Percentiles rank a stretch among this genome's conserved stretches.
Conservation (phyloP, 2,329 filamentous ascomycete species). For the Rhytidhysteron rufulum region DNA sequence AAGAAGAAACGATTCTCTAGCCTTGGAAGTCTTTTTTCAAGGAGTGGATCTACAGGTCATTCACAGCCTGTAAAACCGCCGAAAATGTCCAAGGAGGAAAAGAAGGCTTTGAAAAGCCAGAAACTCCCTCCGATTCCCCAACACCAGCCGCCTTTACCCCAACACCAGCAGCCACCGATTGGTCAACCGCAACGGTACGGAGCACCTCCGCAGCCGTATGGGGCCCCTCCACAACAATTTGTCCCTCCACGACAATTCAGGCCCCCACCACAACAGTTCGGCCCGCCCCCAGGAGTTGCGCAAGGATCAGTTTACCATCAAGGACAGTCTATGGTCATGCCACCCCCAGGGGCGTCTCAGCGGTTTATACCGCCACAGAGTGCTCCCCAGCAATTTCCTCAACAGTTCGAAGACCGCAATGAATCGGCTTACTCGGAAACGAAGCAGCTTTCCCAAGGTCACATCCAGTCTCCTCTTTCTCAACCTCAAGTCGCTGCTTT, state of each 20-base stretch:
- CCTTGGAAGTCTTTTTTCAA: slow-evolving; percentile 42
- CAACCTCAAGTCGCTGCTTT: not conserved
- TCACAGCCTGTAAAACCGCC: slow-evolving; percentile 19
- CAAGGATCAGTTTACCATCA: not conserved
- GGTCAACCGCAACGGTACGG: slow-evolving; percentile 4
- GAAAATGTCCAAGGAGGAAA: slow-evolving; percentile 36
- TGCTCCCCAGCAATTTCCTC: not conserved
- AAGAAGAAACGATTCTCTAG: slow-evolving; percentile 46
- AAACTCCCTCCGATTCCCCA: slow-evolving; percentile 11
- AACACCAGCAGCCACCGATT: not conserved
- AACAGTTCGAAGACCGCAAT: not conserved
- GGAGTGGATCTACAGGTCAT: slow-evolving; percentile 31
- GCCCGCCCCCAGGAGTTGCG: not conserved
- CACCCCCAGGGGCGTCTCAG: not conserved
- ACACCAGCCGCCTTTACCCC: slow-evolving; percentile 4
- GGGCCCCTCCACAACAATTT: slow-evolving; percentile 6
- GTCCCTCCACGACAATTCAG: not conserved
- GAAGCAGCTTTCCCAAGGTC: slow-evolving; percentile 6
- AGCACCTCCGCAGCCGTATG: slow-evolving; percentile 4
- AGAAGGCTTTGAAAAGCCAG: slow-evolving; percentile 30
- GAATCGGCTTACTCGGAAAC: slow-evolving; percentile 10
- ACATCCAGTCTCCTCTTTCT: slow-evolving; percentile 3
- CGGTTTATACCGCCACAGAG: not conserved
- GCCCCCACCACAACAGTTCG: not conserved
- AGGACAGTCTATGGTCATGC: not conserved